Base-by-base conservation (phyloP, 1,284 basidiomycete genomes). In the Ceratorhiza oryzae-sativae region DNA sequence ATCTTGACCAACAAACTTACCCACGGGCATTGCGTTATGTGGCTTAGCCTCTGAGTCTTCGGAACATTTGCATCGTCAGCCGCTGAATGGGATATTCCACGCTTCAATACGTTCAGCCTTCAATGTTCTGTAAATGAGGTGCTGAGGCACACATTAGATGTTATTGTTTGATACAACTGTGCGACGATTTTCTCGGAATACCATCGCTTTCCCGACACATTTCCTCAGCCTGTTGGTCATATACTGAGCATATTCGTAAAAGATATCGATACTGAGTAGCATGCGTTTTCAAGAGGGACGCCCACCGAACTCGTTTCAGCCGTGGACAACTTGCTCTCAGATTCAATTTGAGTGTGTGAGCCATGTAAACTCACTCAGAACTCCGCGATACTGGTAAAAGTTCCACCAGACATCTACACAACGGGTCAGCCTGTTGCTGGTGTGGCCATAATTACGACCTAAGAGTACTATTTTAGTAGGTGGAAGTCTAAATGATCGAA, bases 91-190 rank as follows among this genome's bases (percentile, higher is more conserved):
- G 34, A 84, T 93, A 49, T 27, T 68, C 6, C 84, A 87, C 75
- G 90, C 91, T 0, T 93, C 93, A 0, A 49, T 67, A 41, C 53
- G 93, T 93, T 5, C 94, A 94, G 83, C 95, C 94, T 77, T 93
- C 95, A 92, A 0, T 94, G 91, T 0, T 86, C 86, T 39, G 13
- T 13, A 76, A 82, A 75, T 30, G n/a, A 60, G 10, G 61, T 18
- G n/a, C 41, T 27, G 9, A 58, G 32, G 9, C 9, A 42, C 39
- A 36, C 58, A 34, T 34, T 45, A 56, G 60, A 25, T 27, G 53
- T 59, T 13, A 42, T 39, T 46, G 15, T 62, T 20, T 41, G 89
- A 91, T 15, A 15, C 45, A 23, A 45, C 45, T 3, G 25, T 56
- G 8, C 20, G 53, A 49, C 20, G 32, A 48, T 42, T 45, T 13